phyloP scores from a whole-genome alignment of 306 rosid genomes.

The Begonia loranthoides region DNA sequence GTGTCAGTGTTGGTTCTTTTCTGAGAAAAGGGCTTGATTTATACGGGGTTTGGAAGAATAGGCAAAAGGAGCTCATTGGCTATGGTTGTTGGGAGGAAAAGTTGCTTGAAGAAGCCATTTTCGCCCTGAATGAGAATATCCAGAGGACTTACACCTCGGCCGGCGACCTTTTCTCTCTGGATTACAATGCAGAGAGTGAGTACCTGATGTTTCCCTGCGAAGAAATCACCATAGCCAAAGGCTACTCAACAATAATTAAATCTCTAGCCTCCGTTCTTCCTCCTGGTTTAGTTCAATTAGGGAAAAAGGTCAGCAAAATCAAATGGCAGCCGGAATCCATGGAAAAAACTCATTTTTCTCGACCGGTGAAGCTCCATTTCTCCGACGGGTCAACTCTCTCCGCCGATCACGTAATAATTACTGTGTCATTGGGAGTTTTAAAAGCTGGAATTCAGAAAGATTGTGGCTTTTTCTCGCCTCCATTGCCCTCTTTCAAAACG shows the following conservation, averaged over 20 bases:
- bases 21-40: constrained; percentile 48
- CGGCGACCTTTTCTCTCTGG: constrained; percentile 50
- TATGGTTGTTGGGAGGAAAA: constrained; percentile 47
- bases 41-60: constrained; percentile 33
- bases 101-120: constrained; percentile 52
- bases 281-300: constrained; percentile 54
- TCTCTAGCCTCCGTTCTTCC: constrained; percentile 65
- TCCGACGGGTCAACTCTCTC: constrained; percentile 48
- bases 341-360: constrained; percentile 5
- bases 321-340: constrained; percentile 37
- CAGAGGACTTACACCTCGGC: constrained; percentile 90
- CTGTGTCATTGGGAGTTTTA: constrained; percentile 84
- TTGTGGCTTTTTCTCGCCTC: constrained; percentile 66
- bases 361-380: constrained; percentile 72
- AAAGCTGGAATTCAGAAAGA: constrained; percentile 51
- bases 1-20: constrained; percentile 55
- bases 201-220: constrained; percentile 78
- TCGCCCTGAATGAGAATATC: constrained; percentile 60
- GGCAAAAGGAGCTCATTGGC: constrained; percentile 28
- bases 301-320: constrained; percentile 46
- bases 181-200: constrained; percentile 71
- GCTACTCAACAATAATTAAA: constrained; percentile 59
- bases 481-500: constrained; percentile 57
- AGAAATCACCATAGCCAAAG: constrained; percentile 83
- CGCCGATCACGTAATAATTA: constrained; percentile 84